These are phyloP conservation scores for Melaleuca alternifolia DNA, from an alignment of 345 rosid species.

Conservation along the genomic window DNA sequence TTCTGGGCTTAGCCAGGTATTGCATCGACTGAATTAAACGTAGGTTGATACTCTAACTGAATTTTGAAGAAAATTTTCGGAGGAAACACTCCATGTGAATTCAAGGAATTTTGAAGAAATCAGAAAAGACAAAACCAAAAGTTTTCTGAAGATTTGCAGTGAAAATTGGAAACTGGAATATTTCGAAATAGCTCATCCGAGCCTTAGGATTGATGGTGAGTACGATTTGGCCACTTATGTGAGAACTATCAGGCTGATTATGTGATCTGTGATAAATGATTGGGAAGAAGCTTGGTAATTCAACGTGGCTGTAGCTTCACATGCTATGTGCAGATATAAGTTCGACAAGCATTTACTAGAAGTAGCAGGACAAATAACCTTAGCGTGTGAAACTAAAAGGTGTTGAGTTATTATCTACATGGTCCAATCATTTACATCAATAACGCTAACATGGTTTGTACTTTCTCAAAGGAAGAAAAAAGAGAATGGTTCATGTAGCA, in stretches of 20 bases:
- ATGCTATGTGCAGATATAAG: not conserved
- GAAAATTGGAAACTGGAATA: not conserved
- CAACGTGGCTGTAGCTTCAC: not conserved
- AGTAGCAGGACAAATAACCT: not conserved
- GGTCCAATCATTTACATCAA: not conserved
- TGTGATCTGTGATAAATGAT: not conserved
- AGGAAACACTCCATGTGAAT: not conserved
- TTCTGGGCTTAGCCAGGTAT: not conserved
- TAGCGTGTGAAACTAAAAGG: not conserved
- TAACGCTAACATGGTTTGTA: not conserved
- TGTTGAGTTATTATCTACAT: not conserved
- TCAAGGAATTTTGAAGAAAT: not conserved
- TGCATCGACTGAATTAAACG: not conserved
- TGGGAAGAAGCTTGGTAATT: not conserved
- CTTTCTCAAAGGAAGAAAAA: not conserved
- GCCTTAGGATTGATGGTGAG: not conserved
- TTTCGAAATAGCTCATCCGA: not conserved
- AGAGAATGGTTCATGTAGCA: not conserved
- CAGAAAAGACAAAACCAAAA: not conserved
- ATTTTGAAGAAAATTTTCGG: not conserved
- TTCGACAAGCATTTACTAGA: not conserved
- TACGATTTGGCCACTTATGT: not conserved
- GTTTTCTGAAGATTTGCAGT: not conserved
- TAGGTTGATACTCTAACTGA: not conserved
- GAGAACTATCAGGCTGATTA: not conserved